Percentiles rank a stretch among this genome's conserved stretches.
phyloP scores from a whole-genome alignment of 441 rosid species.

The Brassica hybrid region DNA sequence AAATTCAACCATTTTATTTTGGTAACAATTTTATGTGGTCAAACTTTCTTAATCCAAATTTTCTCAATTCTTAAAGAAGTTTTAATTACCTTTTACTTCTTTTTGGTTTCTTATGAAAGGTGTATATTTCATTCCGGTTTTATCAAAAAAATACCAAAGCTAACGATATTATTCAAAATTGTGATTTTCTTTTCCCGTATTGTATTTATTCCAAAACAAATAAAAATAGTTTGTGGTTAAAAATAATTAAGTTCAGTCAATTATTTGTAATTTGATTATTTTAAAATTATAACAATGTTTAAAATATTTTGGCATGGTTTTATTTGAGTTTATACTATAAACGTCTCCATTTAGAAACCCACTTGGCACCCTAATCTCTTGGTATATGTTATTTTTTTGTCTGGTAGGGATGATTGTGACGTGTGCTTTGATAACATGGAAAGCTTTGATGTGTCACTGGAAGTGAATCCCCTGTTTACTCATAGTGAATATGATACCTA shows the following conservation, averaged over 20 bases:
- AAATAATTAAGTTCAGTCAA: background rate
- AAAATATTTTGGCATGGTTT: background rate
- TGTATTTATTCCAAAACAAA: background rate
- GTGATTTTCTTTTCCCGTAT: background rate
- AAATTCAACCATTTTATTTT: background rate
- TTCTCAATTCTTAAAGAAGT: too few relatives aligned
- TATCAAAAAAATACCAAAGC: background rate
- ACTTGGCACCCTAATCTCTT: too few relatives aligned
- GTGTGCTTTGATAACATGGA: too few relatives aligned
- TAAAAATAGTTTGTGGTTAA: background rate
- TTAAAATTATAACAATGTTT: background rate
- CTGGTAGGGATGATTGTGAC: too few relatives aligned
- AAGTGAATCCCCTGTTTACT: too few relatives aligned
- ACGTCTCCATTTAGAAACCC: too few relatives aligned
- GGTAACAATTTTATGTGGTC: conserved; percentile 29
- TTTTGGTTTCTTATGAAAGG: background rate
- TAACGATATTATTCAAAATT: background rate
- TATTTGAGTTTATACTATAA: too few relatives aligned
- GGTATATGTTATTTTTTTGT: too few relatives aligned
- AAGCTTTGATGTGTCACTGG: background rate
- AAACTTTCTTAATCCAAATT: conserved; percentile 14
- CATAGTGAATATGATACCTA: conserved; percentile 22
- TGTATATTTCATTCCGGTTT: background rate
- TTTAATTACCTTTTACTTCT: background rate
- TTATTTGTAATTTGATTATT: background rate